A percentile compares a stretch with the other conserved stretches of the same genome.
These are phyloP conservation scores for Phaeophleospora eucalypticola DNA, from an alignment of 2,329 filamentous ascomycete genomes.

Conservation along the genomic window DNA sequence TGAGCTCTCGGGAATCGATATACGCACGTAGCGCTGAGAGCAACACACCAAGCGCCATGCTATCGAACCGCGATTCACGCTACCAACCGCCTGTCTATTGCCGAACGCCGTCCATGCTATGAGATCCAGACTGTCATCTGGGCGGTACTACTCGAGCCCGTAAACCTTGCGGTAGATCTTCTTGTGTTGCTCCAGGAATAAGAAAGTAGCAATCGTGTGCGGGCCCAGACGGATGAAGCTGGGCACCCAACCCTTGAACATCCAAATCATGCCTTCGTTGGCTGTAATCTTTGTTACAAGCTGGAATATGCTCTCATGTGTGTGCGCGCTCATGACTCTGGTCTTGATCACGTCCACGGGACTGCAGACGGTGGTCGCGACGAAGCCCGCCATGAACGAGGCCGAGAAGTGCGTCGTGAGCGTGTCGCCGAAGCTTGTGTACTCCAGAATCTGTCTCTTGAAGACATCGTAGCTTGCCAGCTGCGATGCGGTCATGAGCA, in stretches of 20 bases:
- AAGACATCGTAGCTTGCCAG: constrained; percentile 80
- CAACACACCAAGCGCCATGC: constrained; percentile 7
- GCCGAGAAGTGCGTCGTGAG: constrained; percentile 75
- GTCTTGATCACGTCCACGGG: constrained; percentile 90
- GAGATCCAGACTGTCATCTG: background rate
- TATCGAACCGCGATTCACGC: background rate
- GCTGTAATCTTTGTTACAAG: constrained; percentile 65
- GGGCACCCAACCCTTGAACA: constrained; percentile 90
- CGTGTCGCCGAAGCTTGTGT: constrained; percentile 63
- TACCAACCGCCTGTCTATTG: background rate
- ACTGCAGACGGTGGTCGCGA: constrained; percentile 78
- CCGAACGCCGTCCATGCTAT: background rate
- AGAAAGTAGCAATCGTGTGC: constrained; percentile 81
- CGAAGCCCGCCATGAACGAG: constrained; percentile 72
- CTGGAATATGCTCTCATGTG: constrained; percentile 50
- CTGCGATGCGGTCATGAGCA: constrained; percentile 84
- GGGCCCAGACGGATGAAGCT: constrained; percentile 63
- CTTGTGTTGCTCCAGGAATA: constrained; percentile 84
- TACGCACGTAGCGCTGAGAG: background rate
- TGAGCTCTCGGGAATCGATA: background rate
- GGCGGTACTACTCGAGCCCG: constrained; percentile 12
- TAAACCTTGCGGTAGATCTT: constrained; percentile 58
- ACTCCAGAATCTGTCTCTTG: constrained; percentile 64
- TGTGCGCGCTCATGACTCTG: constrained; percentile 69
- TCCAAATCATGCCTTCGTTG: constrained; percentile 71